Conservation (phyloP, 2,329 filamentous ascomycete genomes). For the Stagonosporopsis vannaccii region DNA sequence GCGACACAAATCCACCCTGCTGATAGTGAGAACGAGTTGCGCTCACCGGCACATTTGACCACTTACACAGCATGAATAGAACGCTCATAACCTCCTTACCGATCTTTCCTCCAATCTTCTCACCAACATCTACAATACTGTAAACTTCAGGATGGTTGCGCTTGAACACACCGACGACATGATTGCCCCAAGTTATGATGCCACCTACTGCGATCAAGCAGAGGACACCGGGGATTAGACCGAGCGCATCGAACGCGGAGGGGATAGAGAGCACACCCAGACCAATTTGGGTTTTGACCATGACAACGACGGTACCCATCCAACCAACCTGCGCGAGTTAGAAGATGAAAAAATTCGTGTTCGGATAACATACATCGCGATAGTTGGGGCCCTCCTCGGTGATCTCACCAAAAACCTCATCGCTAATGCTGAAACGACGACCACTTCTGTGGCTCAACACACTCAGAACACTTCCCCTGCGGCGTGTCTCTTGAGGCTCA, state of each 20-base stretch:
- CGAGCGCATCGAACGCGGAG: constrained; percentile 52
- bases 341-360: neutral
- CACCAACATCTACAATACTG: constrained; percentile 63
- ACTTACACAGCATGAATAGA: constrained; percentile 43
- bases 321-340: constrained; percentile 20
- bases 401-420: constrained; percentile 15
- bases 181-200: constrained; percentile 58
- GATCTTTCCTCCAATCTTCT: constrained; percentile 59
- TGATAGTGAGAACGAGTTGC: neutral
- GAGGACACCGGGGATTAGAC: constrained; percentile 57
- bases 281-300: constrained; percentile 32
- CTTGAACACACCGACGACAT: constrained; percentile 60
- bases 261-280: constrained; percentile 57
- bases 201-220: constrained; percentile 47
- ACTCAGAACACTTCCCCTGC: constrained; percentile 14
- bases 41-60: neutral
- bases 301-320: constrained; percentile 26
- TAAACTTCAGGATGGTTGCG: constrained; percentile 61
- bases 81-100: constrained; percentile 56
- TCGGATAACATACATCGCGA: neutral
- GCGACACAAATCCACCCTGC: constrained; percentile 22
- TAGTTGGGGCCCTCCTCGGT: constrained; percentile 12
- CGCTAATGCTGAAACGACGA: constrained; percentile 1
- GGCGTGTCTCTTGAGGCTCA: constrained; percentile 8
- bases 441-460: constrained; percentile 2